Evolutionary conservation across 768 basidiomycete species (phyloP).

Genomic region (Podaxis sp.): DNA sequence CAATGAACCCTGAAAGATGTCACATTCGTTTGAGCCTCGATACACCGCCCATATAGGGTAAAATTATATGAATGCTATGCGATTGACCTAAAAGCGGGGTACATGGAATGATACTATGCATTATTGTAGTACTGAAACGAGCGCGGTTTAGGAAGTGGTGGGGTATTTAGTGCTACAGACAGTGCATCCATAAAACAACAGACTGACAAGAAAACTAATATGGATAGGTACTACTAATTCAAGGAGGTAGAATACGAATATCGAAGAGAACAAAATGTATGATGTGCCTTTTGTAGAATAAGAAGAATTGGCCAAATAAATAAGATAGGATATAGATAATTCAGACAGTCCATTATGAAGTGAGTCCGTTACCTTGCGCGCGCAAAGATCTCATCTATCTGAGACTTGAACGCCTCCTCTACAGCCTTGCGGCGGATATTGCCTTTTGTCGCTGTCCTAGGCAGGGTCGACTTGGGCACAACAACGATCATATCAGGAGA

Average conservation of each 20-base stretch:
- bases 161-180: slow-evolving; percentile 13
- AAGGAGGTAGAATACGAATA: slow-evolving; percentile 10
- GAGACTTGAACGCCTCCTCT: slow-evolving; percentile 57
- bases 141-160: neutral
- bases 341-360: neutral
- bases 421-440: slow-evolving; percentile 78
- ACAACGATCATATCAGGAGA: slow-evolving; percentile 64
- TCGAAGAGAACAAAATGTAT: neutral
- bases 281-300: slow-evolving; percentile 9
- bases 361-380: slow-evolving; percentile 12
- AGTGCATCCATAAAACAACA: slow-evolving; percentile 1
- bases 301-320: slow-evolving; percentile 8
- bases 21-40: neutral
- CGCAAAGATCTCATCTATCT: slow-evolving; percentile 59
- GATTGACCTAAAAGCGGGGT: neutral
- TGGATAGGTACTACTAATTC: slow-evolving; percentile 14
- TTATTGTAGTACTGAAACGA: slow-evolving; percentile 4
- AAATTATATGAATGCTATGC: neutral
- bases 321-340: slow-evolving; percentile 13
- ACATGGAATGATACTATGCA: neutral
- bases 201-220: neutral
- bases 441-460: slow-evolving; percentile 78
- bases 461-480: slow-evolving; percentile 63
- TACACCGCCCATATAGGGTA: neutral
- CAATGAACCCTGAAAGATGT: neutral